Base-by-base conservation (phyloP, 106 monocot genomes). In the Triglochin maritima region DNA sequence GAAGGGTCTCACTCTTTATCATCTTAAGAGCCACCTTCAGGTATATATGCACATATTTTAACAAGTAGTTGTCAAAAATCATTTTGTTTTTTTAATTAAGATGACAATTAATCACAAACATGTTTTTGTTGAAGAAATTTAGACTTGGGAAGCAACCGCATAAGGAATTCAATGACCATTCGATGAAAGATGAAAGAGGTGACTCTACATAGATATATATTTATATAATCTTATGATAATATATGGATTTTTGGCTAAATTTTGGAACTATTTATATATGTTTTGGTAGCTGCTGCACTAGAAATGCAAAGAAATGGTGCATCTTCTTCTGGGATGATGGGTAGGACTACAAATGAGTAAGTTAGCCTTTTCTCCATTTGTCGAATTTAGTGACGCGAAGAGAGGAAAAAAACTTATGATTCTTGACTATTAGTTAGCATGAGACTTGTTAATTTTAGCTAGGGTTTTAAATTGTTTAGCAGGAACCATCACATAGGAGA, bases 71-170 rank as follows among this genome's bases (percentile, higher is more conserved):
- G 29, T 29, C 29, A 29, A 29, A 29, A 29, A 29, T 29, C 29
- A 29, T 29, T 29, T 29, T 29, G 29, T 29, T 29, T 29, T 29
- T 29, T 29, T 29, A 29, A 29, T 29, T 29, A 29, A 1, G 29
- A 29, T 29, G 29, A 29, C 29, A 29, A 29, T 29, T 29, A 0
- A 29, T 29, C 29, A 29, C 29, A 29, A 29, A 29, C 29, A 29
- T 29, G 29, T 1, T 41, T 10, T 53, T 4, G 50, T 66, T 49
- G 48, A 46, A 95, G 95, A 95, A 95, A 85, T 95, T 95, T 72
- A 79, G 95, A 67, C 79, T 95, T 65, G 95, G 95, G 76, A 95
- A 90, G 76, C 95, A 95, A 66, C 95, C 95, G 44, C 90, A 90
- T 65, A 95, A 90, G 71, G 95, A 95, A 52, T 83, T 95, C 76